Evolutionary conservation across 2,329 filamentous ascomycete genomes (phyloP), one percentile per base, ranked within the genome.

Genomic region (Xylariaceae sp.): DNA sequence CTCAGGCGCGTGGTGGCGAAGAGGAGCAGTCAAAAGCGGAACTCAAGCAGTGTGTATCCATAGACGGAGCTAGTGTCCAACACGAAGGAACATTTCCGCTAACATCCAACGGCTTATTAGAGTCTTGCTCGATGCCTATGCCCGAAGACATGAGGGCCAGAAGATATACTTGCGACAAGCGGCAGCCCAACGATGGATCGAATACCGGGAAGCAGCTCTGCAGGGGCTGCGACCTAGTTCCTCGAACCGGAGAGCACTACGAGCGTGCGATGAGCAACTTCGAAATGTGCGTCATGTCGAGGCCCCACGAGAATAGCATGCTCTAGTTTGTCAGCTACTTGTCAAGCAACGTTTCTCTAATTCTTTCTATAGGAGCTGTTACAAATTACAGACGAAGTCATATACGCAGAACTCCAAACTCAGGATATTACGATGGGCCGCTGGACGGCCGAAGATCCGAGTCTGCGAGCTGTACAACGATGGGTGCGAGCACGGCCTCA

Each of bases 381-480:
- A 31, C 71, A 71, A 38, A 77, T 86, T 59, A 82, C 77, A 39
- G 83, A 87, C 66, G 80, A 86, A 48, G 63, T 69, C 34, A 74
- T 86, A 54, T 86, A 86, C 66, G 66, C 70, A 43, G 74, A 83
- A 53, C 73, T 86, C 49, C 75, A 77, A 55, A 65, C 70, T 34
- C 76, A 76, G 17, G 83, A 86, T 63, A 69, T 76, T 22, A 63
- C 67, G 50, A 75, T 80, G 69, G 80, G 80, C 63, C 80, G 82
- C 70, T 87, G 83, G 83, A 83, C 77, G 60, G 75, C 71, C 57
- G 83, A 86, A 63, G 83, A 86, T 63, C 83, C 83, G 2, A 80
- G 76, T 58, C 69, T 84, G 47, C 73, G 78, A 48, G 71, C 75
- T 45, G 77, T 86, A 52, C 75, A 80, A 64, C 76, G 80, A 66